Evolutionary conservation across 208 protist genomes (phyloP), one percentile per base, ranked within the genome.

Genomic region (Trypanosomatidae sp.): DNA sequence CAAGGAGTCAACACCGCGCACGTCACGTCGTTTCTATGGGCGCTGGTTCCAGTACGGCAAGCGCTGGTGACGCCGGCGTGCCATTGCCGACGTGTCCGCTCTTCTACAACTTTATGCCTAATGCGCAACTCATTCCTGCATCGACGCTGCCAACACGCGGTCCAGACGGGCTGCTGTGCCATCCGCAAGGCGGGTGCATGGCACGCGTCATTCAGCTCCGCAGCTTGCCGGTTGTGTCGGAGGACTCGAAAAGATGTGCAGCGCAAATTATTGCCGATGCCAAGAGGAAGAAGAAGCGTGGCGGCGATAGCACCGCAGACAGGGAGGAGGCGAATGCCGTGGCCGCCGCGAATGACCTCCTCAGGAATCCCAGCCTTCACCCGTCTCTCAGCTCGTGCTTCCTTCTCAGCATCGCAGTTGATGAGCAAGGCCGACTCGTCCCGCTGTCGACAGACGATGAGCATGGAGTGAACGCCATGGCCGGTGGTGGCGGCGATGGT

Each of bases 91-190:
- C 72, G 28, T 80, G 80, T 33, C 75, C 72, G 17, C 64, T 78
- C 28, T 84, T 81, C 69, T 81, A 80, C 75, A 84, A 80, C 46
- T 69, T 43, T 53, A 76, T 75, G 30, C 75, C 76, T n/a, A 78
- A 52, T 46, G 28, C 52, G 6, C 65, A 73, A 30, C 71, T 77
- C 58, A 66, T 84, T 17, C 80, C 80, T 9, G 49, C 59, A 10
- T 74, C 75, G 7, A 69, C 76, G 22, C 68, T 84, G 17, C 80
- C 76, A 33, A 72, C 41, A 8, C 76, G 76, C 25, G 76, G 69
- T 17, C 28, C 71, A 4, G 30, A 59, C 4, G 67, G 65, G 7
- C 25, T 68, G 3, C 12, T 73, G 52, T 67, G 74, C 17, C 76
- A 64, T 15, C 66, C 76, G 25, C 58, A 67, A n/a, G 76, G 76